Conservation (phyloP, 306 rosid genomes). For the Corylus avellana region DNA sequence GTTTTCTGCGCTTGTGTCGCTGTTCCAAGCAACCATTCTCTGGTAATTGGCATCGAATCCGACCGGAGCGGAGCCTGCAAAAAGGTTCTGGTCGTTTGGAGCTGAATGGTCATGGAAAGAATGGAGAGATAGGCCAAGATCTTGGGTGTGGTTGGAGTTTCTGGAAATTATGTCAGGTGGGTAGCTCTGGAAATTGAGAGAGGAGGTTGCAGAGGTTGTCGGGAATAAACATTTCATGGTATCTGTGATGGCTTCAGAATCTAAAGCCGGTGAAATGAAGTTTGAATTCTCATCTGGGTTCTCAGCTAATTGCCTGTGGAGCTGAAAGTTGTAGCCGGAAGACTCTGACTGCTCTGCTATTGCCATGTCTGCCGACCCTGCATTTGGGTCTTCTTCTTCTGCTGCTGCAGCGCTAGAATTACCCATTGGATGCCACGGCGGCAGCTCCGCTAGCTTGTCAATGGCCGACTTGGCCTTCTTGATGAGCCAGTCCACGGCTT, state of each 20-base stretch:
- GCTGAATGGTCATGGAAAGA: slow-evolving; percentile 51
- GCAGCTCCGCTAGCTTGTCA: slow-evolving; percentile 71
- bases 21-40: slow-evolving; percentile 57
- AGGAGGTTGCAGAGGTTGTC: slow-evolving; percentile 50
- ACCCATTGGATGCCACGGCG: slow-evolving; percentile 55
- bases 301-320: slow-evolving; percentile 43
- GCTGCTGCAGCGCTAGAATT: slow-evolving; percentile 2
- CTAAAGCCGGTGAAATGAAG: slow-evolving; percentile 45
- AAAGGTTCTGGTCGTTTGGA: slow-evolving; percentile 41
- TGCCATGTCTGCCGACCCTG: slow-evolving; percentile 42
- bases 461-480: slow-evolving; percentile 69
- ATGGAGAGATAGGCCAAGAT: slow-evolving; percentile 82
- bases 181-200: slow-evolving; percentile 61
- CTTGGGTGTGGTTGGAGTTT: slow-evolving; percentile 41
- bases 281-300: slow-evolving; percentile 33
- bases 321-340: slow-evolving; percentile 62
- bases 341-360: slow-evolving; percentile 64
- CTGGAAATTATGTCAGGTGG: slow-evolving; percentile 50
- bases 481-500: slow-evolving; percentile 94
- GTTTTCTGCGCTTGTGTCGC: slow-evolving; percentile 28
- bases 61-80: slow-evolving; percentile 31
- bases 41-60: slow-evolving; percentile 54
- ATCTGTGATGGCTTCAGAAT: slow-evolving; percentile 47
- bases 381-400: slow-evolving; percentile 36
- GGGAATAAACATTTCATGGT: slow-evolving; percentile 58